phyloP scores from a whole-genome alignment of 202 grass and related monocot species.

The Musa balbisiana region DNA sequence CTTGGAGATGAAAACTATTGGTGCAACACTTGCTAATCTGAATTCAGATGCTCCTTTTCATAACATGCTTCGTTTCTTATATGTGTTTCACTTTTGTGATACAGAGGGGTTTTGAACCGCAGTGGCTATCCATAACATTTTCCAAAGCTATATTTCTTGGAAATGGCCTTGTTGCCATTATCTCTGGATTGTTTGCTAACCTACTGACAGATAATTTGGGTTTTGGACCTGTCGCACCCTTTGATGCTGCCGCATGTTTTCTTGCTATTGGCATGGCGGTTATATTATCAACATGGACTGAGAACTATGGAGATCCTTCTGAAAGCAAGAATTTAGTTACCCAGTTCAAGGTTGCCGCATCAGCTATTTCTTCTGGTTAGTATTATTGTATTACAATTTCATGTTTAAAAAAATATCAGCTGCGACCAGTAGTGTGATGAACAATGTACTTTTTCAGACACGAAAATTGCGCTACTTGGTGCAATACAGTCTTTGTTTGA shows the following conservation, averaged over 20 bases:
- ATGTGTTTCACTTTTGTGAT: not conserved
- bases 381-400: not conserved
- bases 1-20: not conserved
- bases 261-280: constrained; percentile 16
- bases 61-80: not conserved
- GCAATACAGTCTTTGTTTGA: constrained; percentile 26
- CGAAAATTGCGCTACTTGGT: constrained; percentile 19
- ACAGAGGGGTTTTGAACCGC: constrained; percentile 25
- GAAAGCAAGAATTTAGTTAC: constrained; percentile 17
- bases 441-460: constrained; percentile 9
- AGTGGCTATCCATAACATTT: constrained; percentile 24
- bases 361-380: constrained; percentile 24
- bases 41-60: not conserved
- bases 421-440: not conserved
- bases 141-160: constrained; percentile 25
- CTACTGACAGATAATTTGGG: constrained; percentile 22
- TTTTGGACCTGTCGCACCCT: constrained; percentile 19
- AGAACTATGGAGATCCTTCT: constrained; percentile 22
- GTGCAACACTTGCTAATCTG: not conserved
- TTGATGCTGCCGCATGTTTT: constrained; percentile 25
- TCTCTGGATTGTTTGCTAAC: constrained; percentile 19
- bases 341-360: constrained; percentile 24
- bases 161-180: constrained; percentile 21
- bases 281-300: constrained; percentile 23
- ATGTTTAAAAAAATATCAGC: not conserved